Percentiles rank a stretch among this genome's conserved stretches.
phyloP scores from a whole-genome alignment of 139 green algal genomes.

The Desmodesmus armatus region DNA sequence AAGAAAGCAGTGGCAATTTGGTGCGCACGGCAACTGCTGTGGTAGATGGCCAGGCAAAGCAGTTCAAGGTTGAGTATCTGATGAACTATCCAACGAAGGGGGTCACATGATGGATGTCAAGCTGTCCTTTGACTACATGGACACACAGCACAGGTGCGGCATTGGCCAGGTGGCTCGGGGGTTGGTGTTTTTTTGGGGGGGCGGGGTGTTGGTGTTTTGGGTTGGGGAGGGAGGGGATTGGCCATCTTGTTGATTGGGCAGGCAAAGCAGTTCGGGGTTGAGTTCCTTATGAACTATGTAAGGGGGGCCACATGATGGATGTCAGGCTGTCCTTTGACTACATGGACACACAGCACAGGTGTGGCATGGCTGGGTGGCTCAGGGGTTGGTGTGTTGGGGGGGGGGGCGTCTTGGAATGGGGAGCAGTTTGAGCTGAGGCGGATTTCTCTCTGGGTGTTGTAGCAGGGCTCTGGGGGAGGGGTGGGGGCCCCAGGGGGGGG shows the following conservation, averaged over 20 bases:
- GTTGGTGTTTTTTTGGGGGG: not conserved
- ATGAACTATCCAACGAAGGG: constrained; percentile 79
- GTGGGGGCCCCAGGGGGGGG: no score
- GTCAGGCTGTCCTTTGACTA: constrained; percentile 74
- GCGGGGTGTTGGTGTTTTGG: not conserved
- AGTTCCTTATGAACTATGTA: constrained; percentile 47
- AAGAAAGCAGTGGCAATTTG: no score
- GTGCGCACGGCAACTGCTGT: constrained; percentile 59
- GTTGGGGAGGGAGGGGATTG: no score
- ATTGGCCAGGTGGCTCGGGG: no score
- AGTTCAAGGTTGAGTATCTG: constrained; percentile 54
- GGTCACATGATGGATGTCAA: constrained; percentile 84
- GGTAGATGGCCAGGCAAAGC: constrained; percentile 59
- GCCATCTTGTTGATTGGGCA: constrained; percentile 50
- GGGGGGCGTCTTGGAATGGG: no score
- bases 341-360: constrained; percentile 73
- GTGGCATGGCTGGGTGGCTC: no score
- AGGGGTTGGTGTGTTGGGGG: not conserved
- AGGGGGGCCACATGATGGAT: constrained; percentile 90
- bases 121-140: constrained; percentile 73
- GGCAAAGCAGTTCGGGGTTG: constrained; percentile 58
- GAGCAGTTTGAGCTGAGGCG: no score
- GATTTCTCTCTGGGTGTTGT: no score
- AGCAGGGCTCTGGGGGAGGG: no score
- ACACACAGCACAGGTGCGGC: constrained; percentile 68